Conservation (phyloP, 2,329 filamentous ascomycete species). For the Cordyceps tenuipes region DNA sequence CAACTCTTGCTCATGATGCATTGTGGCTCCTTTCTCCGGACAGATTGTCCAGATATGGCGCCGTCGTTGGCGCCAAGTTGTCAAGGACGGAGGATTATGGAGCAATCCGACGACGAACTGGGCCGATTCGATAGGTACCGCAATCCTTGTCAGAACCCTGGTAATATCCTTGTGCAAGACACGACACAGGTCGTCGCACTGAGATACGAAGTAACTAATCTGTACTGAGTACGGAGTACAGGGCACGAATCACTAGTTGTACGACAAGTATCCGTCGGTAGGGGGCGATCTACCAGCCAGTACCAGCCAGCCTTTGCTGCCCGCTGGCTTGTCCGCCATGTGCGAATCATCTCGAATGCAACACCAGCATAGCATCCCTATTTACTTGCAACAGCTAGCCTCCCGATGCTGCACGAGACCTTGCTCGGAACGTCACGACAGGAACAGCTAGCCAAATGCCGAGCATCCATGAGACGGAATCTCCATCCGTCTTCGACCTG, state of each 20-base stretch:
- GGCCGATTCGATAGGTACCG: slow-evolving; percentile 5
- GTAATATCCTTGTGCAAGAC: neutral
- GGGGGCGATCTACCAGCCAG: neutral
- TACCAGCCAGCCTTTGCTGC: neutral
- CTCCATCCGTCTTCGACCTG: neutral
- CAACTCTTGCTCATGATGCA: neutral
- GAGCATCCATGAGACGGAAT: slow-evolving; percentile 6
- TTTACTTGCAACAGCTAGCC: neutral
- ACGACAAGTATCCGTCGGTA: neutral
- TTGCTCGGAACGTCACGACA: neutral
- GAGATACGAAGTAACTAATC: neutral
- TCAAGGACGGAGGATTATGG: neutral
- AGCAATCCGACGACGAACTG: slow-evolving; percentile 2
- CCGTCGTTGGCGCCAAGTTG: neutral
- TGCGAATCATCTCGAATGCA: neutral
- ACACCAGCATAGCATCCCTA: neutral
- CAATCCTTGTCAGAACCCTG: neutral
- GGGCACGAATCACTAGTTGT: neutral
- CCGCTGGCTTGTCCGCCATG: neutral
- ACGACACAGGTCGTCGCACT: neutral
- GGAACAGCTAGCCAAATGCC: slow-evolving; percentile 9
- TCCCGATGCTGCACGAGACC: slow-evolving; percentile 8
- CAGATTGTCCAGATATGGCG: slow-evolving; percentile 5
- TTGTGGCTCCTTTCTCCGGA: neutral
- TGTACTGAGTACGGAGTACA: no score